phyloP scores from a whole-genome alignment of 768 basidiomycete species.

The Tricholoma sp. region DNA sequence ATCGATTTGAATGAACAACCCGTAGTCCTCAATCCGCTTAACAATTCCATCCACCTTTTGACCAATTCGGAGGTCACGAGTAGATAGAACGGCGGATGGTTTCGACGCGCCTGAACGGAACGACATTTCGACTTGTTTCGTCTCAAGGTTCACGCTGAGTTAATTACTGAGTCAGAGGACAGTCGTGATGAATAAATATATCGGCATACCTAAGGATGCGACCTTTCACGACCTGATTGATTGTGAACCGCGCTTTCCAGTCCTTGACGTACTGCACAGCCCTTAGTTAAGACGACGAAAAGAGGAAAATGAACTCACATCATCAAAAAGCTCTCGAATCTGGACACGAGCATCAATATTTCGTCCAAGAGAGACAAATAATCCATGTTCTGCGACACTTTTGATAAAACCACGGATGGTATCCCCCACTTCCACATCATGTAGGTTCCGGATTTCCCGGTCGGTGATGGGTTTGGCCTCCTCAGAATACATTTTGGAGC shows the following conservation, averaged over 20 bases:
- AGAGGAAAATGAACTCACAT: slow-evolving; percentile 35
- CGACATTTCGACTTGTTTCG: slow-evolving; percentile 86
- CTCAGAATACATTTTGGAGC: slow-evolving; percentile 61
- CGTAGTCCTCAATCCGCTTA: slow-evolving; percentile 82
- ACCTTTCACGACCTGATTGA: slow-evolving; percentile 83
- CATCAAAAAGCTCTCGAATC: slow-evolving; percentile 91
- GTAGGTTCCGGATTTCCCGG: slow-evolving; percentile 57
- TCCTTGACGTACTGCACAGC: slow-evolving; percentile 84
- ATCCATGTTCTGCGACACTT: slow-evolving; percentile 77
- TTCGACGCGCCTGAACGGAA: slow-evolving; percentile 65
- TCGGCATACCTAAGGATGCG: slow-evolving; percentile 67
- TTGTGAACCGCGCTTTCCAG: slow-evolving; percentile 80
- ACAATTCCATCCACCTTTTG: slow-evolving; percentile 78
- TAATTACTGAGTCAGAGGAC: slow-evolving; percentile 1
- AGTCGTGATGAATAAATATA: neutral
- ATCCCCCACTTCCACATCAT: slow-evolving; percentile 66
- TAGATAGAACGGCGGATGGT: slow-evolving; percentile 28
- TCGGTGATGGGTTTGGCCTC: slow-evolving; percentile 50
- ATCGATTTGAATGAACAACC: slow-evolving; percentile 90
- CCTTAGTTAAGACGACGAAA: slow-evolving; percentile 1
- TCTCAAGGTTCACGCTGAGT: slow-evolving; percentile 62
- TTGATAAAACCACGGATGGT: slow-evolving; percentile 88
- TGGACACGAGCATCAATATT: slow-evolving; percentile 88
- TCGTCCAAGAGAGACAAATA: slow-evolving; percentile 84
- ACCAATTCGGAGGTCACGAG: slow-evolving; percentile 64